Base-by-base conservation (phyloP, 2,329 filamentous ascomycete species). In the Ambrosiella xylebori region DNA sequence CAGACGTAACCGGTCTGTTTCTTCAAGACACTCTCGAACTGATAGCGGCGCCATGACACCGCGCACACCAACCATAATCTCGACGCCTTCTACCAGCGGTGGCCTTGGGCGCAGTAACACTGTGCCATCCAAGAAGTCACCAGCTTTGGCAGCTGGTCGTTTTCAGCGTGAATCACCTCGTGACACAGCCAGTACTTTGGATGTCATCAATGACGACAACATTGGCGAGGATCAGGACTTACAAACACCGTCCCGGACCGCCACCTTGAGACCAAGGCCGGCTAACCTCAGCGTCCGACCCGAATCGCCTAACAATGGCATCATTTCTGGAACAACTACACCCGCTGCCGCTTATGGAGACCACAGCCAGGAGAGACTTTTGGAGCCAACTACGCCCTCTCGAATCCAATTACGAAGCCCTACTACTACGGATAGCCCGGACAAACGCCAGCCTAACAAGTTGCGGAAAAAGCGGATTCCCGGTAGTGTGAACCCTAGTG, bases 1-100 rank as follows among this genome's bases (percentile, higher is more conserved):
- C 36, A 80, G 91, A 62, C 80, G 93, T 62, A 96, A 96, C 66
- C 86, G 91, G 55, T 97, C 93, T 2, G 87, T 89, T 0, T 95
- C 90, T 3, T 97, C 93, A n/a, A 82, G 84, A 64, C 57, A 60
- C 35, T 60, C 59, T 4, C 51, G 56, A 15, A 57, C 52, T n/a
- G 59, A 56, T n/a, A 55, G 51, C 19, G 59, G 59, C 35, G 50
- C 51, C 11, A 58, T 39, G 50, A 60, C 59, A 13, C 59, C 59
- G n/a, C 35, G 51, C 35, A 58, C 59, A 1, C 56, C 59, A 5
- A 56, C 59, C 8, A 69, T 76, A 57, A 71, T 71, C 2, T 68
- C 75, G 35, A 76, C 78, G 1, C 76, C 84, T 0, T 77, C 77
- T 1, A 74, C 81, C 51, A 74, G 76, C 13, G 50, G 58, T n/a